Evolutionary conservation across 176 grass and related monocot species (phyloP).

Genomic region (Panicum miliaceum): DNA sequence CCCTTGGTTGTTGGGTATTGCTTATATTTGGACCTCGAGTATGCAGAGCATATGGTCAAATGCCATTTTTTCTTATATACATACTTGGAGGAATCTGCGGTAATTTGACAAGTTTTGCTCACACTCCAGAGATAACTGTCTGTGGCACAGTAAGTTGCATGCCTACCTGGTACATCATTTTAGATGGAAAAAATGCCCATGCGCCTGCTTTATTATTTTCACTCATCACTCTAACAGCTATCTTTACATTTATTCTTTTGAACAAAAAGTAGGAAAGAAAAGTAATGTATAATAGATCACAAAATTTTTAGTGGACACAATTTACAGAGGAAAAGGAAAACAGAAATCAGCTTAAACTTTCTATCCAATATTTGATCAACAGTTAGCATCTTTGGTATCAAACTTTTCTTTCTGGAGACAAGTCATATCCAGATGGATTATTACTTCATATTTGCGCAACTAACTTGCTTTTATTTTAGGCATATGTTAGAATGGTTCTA

Average conservation of each 20-base stretch:
- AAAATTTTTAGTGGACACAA: neutral
- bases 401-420: neutral
- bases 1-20: conserved; percentile 74
- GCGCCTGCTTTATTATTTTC: neutral
- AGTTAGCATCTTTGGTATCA: neutral
- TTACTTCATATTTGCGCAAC: conserved; percentile 35
- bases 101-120: conserved; percentile 78
- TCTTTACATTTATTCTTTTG: neutral
- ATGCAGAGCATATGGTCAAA: conserved; percentile 67
- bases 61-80: conserved; percentile 83
- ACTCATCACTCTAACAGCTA: neutral
- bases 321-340: neutral
- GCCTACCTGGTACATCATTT: neutral
- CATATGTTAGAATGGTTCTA: neutral
- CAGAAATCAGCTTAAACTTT: conserved; percentile 15
- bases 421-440: conserved; percentile 6
- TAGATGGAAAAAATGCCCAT: neutral
- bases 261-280: neutral
- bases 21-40: conserved; percentile 72
- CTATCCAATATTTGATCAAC: neutral
- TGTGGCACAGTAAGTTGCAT: conserved; percentile 75
- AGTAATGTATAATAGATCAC: neutral
- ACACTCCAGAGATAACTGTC: conserved; percentile 82
- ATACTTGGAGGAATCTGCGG: conserved; percentile 82
- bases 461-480: neutral